Percentiles rank a stretch among this genome's conserved stretches.
Conservation (phyloP, 768 basidiomycete genomes). For the Ephemerocybe angulata region DNA sequence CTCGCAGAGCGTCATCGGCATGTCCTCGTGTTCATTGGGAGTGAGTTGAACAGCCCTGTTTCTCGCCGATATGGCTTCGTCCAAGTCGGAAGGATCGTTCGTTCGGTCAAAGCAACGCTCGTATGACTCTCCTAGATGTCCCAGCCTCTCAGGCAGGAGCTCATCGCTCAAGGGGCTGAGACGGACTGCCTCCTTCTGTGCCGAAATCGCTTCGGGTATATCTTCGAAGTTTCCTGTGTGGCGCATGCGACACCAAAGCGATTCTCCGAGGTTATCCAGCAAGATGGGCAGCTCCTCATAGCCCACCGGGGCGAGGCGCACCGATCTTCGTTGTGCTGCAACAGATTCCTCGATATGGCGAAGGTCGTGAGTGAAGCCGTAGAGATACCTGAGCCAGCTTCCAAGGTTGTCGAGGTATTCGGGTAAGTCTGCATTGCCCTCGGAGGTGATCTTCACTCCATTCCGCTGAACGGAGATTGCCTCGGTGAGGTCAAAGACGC, state of each 20-base stretch:
- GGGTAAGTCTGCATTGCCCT: background rate
- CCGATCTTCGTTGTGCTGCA: background rate
- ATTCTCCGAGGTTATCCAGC: background rate
- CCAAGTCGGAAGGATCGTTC: background rate
- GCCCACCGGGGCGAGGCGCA: background rate
- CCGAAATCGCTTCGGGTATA: background rate
- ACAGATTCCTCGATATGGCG: background rate
- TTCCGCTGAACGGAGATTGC: background rate
- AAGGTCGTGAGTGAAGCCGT: background rate
- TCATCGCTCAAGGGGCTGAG: background rate
- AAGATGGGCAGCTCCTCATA: background rate
- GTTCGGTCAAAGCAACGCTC: background rate
- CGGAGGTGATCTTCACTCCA: background rate
- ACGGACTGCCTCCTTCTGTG: background rate
- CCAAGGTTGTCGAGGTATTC: background rate
- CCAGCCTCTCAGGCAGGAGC: background rate
- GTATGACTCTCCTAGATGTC: background rate
- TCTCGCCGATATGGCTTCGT: background rate
- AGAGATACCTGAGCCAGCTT: background rate
- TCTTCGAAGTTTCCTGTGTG: background rate
- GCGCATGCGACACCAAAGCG: background rate
- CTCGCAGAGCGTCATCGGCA: conserved; percentile 4
- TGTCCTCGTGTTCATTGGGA: background rate
- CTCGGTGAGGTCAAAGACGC: background rate
- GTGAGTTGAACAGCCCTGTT: background rate